Evolutionary conservation across 768 basidiomycete genomes (phyloP), one percentile per base, ranked within the genome.

Genomic region (Boletus huronensis): DNA sequence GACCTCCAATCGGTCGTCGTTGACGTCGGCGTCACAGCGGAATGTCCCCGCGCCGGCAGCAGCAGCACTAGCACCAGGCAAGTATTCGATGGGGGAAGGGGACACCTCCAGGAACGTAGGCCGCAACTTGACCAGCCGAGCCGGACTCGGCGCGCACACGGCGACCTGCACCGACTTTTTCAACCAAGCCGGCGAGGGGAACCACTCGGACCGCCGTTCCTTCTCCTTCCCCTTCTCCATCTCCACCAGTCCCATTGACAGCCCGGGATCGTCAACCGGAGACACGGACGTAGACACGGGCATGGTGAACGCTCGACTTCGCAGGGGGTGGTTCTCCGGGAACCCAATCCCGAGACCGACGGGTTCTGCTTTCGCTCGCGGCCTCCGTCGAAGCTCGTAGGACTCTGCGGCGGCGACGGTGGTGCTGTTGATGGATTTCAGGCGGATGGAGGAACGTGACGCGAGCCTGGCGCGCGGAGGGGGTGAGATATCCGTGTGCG

Each of bases 281-380:
- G 59, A 41, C 1, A 39, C 14, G 4, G 45, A 40, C 5, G n/a
- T 13, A 17, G 52, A 39, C 1, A 57, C 35, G 1, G 68, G 66
- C 61, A 63, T 59, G 26, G 55, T 63, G 26, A 52, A 58, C 6
- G 61, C 56, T 0, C 68, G 67, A 40, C 43, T 32, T 3, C 51
- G 57, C 5, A 60, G 39, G 9, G 58, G 66, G 17, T 70, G 63
- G 23, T 50, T 55, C 36, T 65, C 61, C 17, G 67, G 68, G 46
- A 70, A 63, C 10, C 66, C 63, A 31, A 68, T 58, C 28, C 66
- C 68, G 8, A 68, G 55, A 25, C 68, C 68, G 32, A 67, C 35
- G 11, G 44, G 64, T 34, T 52, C 56, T n/a, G 29, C 50, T 21
- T 32, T 51, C 23, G 1, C 3, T 6, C 34, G 47, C 14, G 46